Evolutionary conservation across 2,329 filamentous ascomycete genomes (phyloP).

Genomic region (Colletotrichum sojae): DNA sequence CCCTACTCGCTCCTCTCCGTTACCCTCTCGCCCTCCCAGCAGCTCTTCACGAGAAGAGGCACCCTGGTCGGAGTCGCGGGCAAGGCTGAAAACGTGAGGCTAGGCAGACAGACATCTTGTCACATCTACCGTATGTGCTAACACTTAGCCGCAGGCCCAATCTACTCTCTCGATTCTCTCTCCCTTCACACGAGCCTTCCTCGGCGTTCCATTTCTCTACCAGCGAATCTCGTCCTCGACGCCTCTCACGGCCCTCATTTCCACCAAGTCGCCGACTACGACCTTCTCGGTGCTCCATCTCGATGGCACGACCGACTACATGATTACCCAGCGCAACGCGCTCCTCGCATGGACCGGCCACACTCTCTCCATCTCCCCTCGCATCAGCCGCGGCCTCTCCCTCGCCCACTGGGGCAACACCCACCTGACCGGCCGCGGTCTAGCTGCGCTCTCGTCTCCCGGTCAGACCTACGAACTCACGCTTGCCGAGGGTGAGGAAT

Average conservation of each 20-base stretch:
- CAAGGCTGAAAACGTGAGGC: slow-evolving; percentile 86
- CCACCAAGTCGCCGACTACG: slow-evolving; percentile 87
- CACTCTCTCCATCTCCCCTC: slow-evolving; percentile 82
- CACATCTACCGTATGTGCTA: slow-evolving; percentile 1
- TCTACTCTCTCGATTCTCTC: slow-evolving; percentile 91
- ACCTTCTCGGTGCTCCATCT: slow-evolving; percentile 91
- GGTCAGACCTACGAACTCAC: slow-evolving; percentile 92
- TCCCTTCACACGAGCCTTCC: slow-evolving; percentile 82
- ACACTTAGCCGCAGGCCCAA: slow-evolving; percentile 71
- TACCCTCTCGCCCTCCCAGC: slow-evolving; percentile 91
- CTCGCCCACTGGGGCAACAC: slow-evolving; percentile 94
- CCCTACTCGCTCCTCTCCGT: slow-evolving; percentile 96
- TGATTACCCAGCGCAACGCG: slow-evolving; percentile 88
- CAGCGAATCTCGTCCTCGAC: slow-evolving; percentile 90
- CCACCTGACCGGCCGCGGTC: slow-evolving; percentile 86
- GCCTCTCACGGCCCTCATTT: slow-evolving; percentile 89
- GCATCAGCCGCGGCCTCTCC: slow-evolving; percentile 80
- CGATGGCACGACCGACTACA: slow-evolving; percentile 96
- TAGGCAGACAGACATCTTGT: not conserved
- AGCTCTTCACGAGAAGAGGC: slow-evolving; percentile 91
- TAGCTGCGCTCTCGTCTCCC: slow-evolving; percentile 86
- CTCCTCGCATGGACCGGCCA: slow-evolving; percentile 98
- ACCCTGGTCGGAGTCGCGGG: slow-evolving; percentile 92
- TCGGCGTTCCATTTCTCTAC: slow-evolving; percentile 95
- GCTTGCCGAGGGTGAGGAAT: slow-evolving; percentile 86